These are phyloP conservation scores for Gelatoporia subvermispora DNA, from an alignment of 768 basidiomycete species.

Conservation along the genomic window DNA sequence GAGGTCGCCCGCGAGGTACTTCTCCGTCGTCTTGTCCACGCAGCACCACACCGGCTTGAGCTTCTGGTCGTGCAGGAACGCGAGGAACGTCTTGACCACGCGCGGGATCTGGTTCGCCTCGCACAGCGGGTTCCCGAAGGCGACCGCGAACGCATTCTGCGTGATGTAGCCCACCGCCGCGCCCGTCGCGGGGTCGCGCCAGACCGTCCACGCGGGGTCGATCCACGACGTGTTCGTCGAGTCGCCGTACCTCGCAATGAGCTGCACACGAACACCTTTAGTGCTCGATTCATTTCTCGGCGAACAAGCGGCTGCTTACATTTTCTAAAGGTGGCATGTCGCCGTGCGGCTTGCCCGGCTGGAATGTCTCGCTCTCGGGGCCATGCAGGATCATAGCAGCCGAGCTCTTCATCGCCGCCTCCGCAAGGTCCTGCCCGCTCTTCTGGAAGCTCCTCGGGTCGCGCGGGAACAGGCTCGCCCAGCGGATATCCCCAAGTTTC, in stretches of 20 bases:
- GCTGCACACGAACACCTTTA: conserved; percentile 13
- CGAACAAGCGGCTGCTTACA: conserved; percentile 12
- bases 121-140: conserved; percentile 60
- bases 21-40: conserved; percentile 47
- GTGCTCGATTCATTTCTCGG: not conserved
- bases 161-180: conserved; percentile 61
- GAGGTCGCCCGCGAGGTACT: conserved; percentile 42
- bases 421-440: conserved; percentile 19
- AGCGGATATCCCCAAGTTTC: conserved; percentile 90
- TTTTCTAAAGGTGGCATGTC: conserved; percentile 28
- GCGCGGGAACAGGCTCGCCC: conserved; percentile 90
- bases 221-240: conserved; percentile 69
- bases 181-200: conserved; percentile 49
- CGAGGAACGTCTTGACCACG: conserved; percentile 46
- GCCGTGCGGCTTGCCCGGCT: conserved; percentile 16
- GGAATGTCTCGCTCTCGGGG: conserved; percentile 23
- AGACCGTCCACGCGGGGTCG: conserved; percentile 46
- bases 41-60: conserved; percentile 58
- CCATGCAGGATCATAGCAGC: conserved; percentile 23
- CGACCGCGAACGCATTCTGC: conserved; percentile 47
- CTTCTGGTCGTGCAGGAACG: conserved; percentile 34
- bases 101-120: conserved; percentile 30
- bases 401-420: conserved; percentile 19
- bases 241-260: conserved; percentile 64
- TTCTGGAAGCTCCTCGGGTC: conserved; percentile 81